Evolutionary conservation across 495 filamentous ascomycete genomes (phyloP), one percentile per base, ranked within the genome.

Genomic region (Penicillium simplicissimum): DNA sequence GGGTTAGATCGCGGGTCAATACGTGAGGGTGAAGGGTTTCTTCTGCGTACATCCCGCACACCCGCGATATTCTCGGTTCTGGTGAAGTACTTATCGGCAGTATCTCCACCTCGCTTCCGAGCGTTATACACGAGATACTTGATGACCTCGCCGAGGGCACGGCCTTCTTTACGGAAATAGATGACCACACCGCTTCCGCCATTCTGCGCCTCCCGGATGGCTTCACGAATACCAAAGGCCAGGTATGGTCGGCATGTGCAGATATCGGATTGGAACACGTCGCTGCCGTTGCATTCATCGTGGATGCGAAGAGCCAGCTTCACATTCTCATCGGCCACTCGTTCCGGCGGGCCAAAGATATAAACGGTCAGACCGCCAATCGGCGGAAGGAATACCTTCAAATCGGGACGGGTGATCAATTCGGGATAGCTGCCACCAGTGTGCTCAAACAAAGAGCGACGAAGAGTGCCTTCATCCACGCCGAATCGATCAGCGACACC

Each of bases 91-190:
- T 98, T 96, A 73, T 92, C 94, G 43, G 95, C 95, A 51, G 89
- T 89, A 73, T 96, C 91, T 54, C 87, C 84, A 58, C 92, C 90
- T 61, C 92, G 75, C 64, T 80, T 84, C 74, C 95, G 87, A 31
- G 95, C 95, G 75, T 98, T 98, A 78, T 98, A 98, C 25, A 98
- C 95, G 15, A 98, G 78, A 64, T 93, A 93, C 82, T 98, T 98
- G 53, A 95, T 96, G 25, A 98, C 95, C 76, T 98, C 95, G n/a
- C 95, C 95, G 11, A 97, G 78, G 33, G 95, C 94, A 60, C 94
- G 85, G 10, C 95, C 95, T 76, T 98, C 95, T 76, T 98, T 98
- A 57, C 95, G 90, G 87, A 98, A 98, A 76, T 98, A 98, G 73
- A 98, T 97, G 31, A 98, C 95, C 36, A 98, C 94, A 51, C 95